Base-by-base conservation (phyloP, 2,329 filamentous ascomycete species). In the Pseudocercospora musae region DNA sequence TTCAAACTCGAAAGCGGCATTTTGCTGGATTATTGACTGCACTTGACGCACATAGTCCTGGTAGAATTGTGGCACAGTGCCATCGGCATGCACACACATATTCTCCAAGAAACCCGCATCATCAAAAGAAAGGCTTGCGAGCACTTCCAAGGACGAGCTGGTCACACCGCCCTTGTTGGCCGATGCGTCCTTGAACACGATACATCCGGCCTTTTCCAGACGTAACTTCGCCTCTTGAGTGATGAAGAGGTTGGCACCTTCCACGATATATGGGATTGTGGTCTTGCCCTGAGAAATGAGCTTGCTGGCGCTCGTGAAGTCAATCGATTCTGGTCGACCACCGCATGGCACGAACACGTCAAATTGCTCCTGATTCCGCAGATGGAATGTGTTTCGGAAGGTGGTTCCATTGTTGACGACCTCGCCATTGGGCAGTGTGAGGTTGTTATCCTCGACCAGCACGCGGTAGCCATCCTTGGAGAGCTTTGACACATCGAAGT, bases 81-180 rank as follows among this genome's bases (percentile, higher is more conserved):
- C 95, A 67, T 89, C 84, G 68, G 92, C 87, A 67, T 79, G 77
- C 33, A 95, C 85, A 78, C 95, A 99, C 95, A 99, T 99, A 83
- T 99, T 88, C 78, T 92, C 83, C 57, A 89, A 85, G 79, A 99
- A 99, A 67, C 88, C 87, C 61, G 86, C 81, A 69, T 99, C 95
- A 72, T 99, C 91, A 74, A 99, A 98, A 44, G 92, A 95, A 61
- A 99, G 84, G 13, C 92, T 95, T 7, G 95, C 95, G 23, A 99
- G 86, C 5, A 99, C 95, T 74, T 99, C 95, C 31, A 98, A 87
- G 0, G 95, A 98, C 0, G 95, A 98, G 0, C 92, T 97, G 0
- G 95, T 99, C 50, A 99, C 95, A 76, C 95, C 95, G 68, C 95
- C 95, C 84, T 99, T 99, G 85, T 99, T 99, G 60, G 94, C 93